These are phyloP conservation scores for Leccinum sublutescens DNA, from an alignment of 768 basidiomycete species.

Conservation along the genomic window DNA sequence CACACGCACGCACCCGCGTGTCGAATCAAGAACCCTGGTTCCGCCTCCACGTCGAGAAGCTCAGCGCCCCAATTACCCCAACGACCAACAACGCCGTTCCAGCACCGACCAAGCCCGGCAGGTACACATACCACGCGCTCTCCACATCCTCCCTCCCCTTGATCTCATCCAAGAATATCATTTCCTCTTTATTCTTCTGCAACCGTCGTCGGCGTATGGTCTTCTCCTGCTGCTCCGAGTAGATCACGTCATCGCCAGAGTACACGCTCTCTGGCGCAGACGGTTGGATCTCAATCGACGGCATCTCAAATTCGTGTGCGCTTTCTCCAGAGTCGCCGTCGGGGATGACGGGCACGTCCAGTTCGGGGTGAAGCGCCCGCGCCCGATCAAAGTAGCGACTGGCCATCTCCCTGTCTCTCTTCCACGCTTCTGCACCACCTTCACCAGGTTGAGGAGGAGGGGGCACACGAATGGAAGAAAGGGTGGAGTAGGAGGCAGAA, in stretches of 20 bases:
- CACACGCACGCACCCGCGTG: not conserved
- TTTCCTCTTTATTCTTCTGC: slow-evolving; percentile 52
- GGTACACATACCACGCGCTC: slow-evolving; percentile 74
- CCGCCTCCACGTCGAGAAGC: slow-evolving; percentile 67
- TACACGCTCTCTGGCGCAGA: slow-evolving; percentile 29
- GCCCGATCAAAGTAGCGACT: slow-evolving; percentile 73
- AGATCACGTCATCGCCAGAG: slow-evolving; percentile 25
- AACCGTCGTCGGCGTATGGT: slow-evolving; percentile 45
- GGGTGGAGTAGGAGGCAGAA: slow-evolving; percentile 69
- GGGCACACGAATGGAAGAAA: slow-evolving; percentile 75
- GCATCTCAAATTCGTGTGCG: slow-evolving; percentile 59
- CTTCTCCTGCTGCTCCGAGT: slow-evolving; percentile 33
- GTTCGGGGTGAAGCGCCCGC: slow-evolving; percentile 51
- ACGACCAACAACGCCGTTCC: slow-evolving; percentile 82
- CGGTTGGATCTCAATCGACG: slow-evolving; percentile 53
- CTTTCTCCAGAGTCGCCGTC: slow-evolving; percentile 36
- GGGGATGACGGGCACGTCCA: slow-evolving; percentile 71
- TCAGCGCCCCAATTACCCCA: slow-evolving; percentile 74
- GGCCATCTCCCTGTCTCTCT: slow-evolving; percentile 68
- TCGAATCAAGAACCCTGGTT: slow-evolving; percentile 54
- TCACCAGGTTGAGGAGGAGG: slow-evolving; percentile 48
- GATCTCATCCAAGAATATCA: slow-evolving; percentile 43
- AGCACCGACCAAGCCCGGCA: slow-evolving; percentile 78
- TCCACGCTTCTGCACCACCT: slow-evolving; percentile 70
- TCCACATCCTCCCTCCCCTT: slow-evolving; percentile 58